A percentile compares a stretch with the other conserved stretches of the same genome.
Conservation (phyloP, 129 eudicot genomes). For the Daucus carota region DH1_v3.0 NC_030386.2:34234001-34234500, state of each 20-base stretch:
- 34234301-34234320: slow-evolving; percentile 84
- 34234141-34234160: slow-evolving; percentile 96
- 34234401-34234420: slow-evolving; percentile 31
- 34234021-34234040: too few relatives aligned
- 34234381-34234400: slow-evolving; percentile 98
- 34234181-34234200: slow-evolving; percentile 54
- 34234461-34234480: neutral
- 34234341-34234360: slow-evolving; percentile 72
- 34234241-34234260: too few relatives aligned
- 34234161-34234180: slow-evolving; percentile 95
- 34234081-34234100: slow-evolving; percentile 88
- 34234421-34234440: neutral
- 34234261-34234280: neutral
- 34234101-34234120: slow-evolving; percentile 76
- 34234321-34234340: slow-evolving; percentile 72
- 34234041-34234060: slow-evolving; percentile 89
- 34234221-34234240: too few relatives aligned
- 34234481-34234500: slow-evolving; percentile 14
- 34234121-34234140: slow-evolving; percentile 74
- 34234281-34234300: slow-evolving; percentile 37
- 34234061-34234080: slow-evolving; percentile 89
- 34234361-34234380: slow-evolving; percentile 79
- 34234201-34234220: neutral
- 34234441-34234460: neutral
- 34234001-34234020: too few relatives aligned